phyloP scores from a whole-genome alignment of 495 filamentous ascomycete genomes.

The Aspergillus mulundensis region DNA sequence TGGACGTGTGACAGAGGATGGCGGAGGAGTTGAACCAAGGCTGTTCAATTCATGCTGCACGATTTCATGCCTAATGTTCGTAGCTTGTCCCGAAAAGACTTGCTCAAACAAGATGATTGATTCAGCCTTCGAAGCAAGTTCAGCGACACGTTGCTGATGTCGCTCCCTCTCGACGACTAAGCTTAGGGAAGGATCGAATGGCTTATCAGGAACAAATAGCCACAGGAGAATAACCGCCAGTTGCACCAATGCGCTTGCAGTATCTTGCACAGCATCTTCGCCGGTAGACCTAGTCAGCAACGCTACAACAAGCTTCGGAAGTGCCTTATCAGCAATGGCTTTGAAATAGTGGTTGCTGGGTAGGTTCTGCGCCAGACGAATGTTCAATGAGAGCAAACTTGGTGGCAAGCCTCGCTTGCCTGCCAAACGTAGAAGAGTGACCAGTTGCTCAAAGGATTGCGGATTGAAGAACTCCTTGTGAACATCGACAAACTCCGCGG shows the following conservation, averaged over 20 bases:
- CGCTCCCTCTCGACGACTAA: slow-evolving; percentile 67
- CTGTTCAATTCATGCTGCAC: slow-evolving; percentile 54
- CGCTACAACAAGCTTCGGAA: slow-evolving; percentile 32
- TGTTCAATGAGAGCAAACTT: slow-evolving; percentile 7
- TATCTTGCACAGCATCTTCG: slow-evolving; percentile 18
- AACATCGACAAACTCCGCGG: slow-evolving; percentile 43
- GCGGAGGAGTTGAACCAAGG: slow-evolving; percentile 58
- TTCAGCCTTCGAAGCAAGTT: slow-evolving; percentile 53
- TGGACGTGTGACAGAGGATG: slow-evolving; percentile 71
- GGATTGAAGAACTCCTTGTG: slow-evolving; percentile 39
- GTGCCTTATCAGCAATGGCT: slow-evolving; percentile 25
- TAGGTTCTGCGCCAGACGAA: slow-evolving; percentile 23
- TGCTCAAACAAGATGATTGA: slow-evolving; percentile 62
- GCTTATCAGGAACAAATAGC: slow-evolving; percentile 80
- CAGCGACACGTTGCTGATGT: slow-evolving; percentile 51
- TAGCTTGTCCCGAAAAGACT: slow-evolving; percentile 61
- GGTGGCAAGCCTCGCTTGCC: slow-evolving; percentile 22
- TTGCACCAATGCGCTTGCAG: slow-evolving; percentile 35
- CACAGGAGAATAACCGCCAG: slow-evolving; percentile 50
- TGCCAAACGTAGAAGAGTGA: slow-evolving; percentile 23
- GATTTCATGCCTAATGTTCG: slow-evolving; percentile 57
- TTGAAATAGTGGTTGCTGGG: slow-evolving; percentile 34
- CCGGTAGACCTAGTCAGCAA: slow-evolving; percentile 15
- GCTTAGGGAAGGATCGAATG: slow-evolving; percentile 80
- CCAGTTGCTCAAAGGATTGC: slow-evolving; percentile 25